Conservation (phyloP, 2,329 filamentous ascomycete species). For the Pyricularia sp. region DNA sequence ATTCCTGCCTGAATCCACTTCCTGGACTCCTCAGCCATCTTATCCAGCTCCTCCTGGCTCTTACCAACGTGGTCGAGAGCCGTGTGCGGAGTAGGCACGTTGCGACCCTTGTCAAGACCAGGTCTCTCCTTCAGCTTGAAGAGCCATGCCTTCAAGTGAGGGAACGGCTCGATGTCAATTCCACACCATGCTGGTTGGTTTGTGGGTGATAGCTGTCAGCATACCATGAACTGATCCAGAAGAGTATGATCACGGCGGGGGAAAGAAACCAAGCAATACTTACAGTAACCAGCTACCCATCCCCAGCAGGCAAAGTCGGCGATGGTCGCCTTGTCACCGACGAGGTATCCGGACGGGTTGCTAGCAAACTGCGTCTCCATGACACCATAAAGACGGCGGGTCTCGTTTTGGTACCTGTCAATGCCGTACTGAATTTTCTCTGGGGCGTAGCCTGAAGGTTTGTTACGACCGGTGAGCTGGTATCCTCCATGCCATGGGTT, state of each 20-base stretch:
- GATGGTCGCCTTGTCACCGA: constrained; percentile 57
- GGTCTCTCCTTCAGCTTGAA: constrained; percentile 55
- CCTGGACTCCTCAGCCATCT: constrained; percentile 31
- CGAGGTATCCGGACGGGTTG: constrained; percentile 42
- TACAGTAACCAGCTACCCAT: constrained; percentile 50
- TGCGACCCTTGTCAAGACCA: constrained; percentile 58
- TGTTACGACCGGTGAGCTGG: background rate
- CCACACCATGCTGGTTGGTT: constrained; percentile 44
- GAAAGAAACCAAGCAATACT: constrained; percentile 10
- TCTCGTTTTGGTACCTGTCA: constrained; percentile 72
- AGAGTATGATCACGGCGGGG: background rate
- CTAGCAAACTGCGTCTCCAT: constrained; percentile 57
- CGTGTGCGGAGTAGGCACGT: constrained; percentile 52
- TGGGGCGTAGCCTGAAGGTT: constrained; percentile 51
- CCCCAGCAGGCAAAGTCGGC: constrained; percentile 74
- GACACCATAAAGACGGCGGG: constrained; percentile 66
- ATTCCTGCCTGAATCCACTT: constrained; percentile 53
- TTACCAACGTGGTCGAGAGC: constrained; percentile 29
- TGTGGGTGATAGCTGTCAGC: constrained; percentile 7
- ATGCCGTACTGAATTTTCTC: constrained; percentile 74
- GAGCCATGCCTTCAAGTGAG: constrained; percentile 64
- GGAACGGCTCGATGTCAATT: constrained; percentile 62
- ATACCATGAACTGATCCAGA: background rate
- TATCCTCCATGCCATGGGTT: background rate
- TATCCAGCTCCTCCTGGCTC: constrained; percentile 34